These are phyloP conservation scores for Colletotrichum sp. DNA, from an alignment of 2,329 filamentous ascomycete genomes.

Conservation along the genomic window DNA sequence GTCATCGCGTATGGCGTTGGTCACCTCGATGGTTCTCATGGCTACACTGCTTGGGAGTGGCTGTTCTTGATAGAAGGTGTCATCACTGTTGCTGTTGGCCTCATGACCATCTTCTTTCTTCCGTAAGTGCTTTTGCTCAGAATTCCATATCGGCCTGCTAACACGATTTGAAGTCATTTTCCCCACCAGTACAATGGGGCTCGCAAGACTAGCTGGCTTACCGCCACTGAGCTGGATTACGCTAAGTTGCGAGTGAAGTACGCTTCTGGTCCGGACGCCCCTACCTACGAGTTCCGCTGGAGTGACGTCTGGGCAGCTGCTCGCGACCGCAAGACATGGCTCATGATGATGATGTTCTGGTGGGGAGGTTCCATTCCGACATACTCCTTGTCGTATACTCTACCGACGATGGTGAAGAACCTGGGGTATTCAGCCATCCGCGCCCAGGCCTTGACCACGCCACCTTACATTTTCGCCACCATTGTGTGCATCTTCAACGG, in stretches of 20 bases:
- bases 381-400: slow-evolving; percentile 27
- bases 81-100: neutral
- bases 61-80: neutral
- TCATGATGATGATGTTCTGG: slow-evolving; percentile 28
- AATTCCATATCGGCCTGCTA: neutral
- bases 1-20: neutral
- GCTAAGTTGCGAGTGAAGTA: neutral
- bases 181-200: neutral
- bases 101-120: neutral
- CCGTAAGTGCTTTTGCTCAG: neutral
- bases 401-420: slow-evolving; percentile 32
- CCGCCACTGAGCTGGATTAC: neutral
- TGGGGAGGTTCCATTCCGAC: slow-evolving; percentile 28
- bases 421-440: slow-evolving; percentile 29
- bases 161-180: neutral
- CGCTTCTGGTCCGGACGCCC: neutral
- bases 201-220: neutral
- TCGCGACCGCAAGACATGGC: slow-evolving; percentile 23
- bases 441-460: slow-evolving; percentile 30
- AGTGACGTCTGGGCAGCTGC: slow-evolving; percentile 18
- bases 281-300: slow-evolving; percentile 24
- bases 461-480: slow-evolving; percentile 46
- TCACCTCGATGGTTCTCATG: neutral
- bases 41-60: neutral
- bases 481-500: slow-evolving; percentile 32